Conservation (phyloP, 352 stramenopile genomes). For the Thalassiosira mediterranea region DNA sequence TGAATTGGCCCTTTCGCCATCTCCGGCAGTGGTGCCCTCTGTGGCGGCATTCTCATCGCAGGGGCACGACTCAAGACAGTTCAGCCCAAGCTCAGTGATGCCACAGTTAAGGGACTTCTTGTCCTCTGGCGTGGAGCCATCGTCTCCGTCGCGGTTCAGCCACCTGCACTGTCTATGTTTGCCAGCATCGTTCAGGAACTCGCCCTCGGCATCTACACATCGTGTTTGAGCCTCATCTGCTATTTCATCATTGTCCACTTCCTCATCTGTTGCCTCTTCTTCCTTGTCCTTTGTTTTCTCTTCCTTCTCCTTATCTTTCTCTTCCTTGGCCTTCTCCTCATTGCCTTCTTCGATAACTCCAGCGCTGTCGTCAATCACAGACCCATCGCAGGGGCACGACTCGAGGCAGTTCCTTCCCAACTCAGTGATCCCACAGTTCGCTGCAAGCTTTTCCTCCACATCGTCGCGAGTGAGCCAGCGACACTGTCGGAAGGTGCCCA, state of each 20-base stretch:
- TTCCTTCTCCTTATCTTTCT: too few species aligned
- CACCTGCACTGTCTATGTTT: conserved; percentile 26
- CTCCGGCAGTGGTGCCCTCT: too few species aligned
- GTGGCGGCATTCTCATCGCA: conserved; percentile 4
- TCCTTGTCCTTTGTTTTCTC: background rate
- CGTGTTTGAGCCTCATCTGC: too few species aligned
- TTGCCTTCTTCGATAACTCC: background rate
- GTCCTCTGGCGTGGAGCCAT: conserved; percentile 7
- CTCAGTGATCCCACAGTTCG: conserved; percentile 8
- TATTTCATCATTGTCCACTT: too few species aligned
- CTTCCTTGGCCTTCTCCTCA: background rate
- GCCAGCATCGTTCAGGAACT: conserved; percentile 6
- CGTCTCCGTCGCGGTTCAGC: conserved; percentile 34
- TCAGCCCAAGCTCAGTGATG: conserved; percentile 42
- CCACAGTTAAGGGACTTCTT: conserved; percentile 40
- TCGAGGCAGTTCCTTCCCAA: background rate
- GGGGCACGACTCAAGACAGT: conserved; percentile 25
- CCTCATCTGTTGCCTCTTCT: too few species aligned
- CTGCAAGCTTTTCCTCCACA: background rate
- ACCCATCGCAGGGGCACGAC: background rate
- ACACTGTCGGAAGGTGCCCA: conserved; percentile 8
- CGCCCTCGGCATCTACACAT: conserved; percentile 2
- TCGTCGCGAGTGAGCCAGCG: conserved; percentile 3
- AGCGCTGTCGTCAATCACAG: background rate
- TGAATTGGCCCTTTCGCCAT: too few species aligned